These are phyloP conservation scores for Saccharomycopsis capsularis DNA, from an alignment of 805 yeast genomes.

Conservation along the genomic window DNA sequence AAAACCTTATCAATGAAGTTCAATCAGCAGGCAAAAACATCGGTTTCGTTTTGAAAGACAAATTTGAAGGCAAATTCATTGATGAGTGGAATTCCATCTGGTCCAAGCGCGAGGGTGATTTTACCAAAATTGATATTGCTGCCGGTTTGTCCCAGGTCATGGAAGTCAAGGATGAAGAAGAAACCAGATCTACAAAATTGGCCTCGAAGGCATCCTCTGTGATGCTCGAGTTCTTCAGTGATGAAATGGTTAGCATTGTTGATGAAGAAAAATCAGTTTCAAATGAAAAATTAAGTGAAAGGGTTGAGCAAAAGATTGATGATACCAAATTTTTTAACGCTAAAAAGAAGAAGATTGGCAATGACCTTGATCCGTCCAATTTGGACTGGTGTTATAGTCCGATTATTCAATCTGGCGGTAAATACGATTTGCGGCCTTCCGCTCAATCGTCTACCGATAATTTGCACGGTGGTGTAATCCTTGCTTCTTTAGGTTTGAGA, in stretches of 20 bases:
- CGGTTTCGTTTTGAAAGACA: conserved; percentile 71
- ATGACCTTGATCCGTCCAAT: conserved; percentile 66
- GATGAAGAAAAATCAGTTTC: conserved; percentile 80
- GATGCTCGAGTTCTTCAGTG: conserved; percentile 74
- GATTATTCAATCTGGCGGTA: conserved; percentile 80
- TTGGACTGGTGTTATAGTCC: conserved; percentile 95
- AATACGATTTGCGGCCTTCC: conserved; percentile 75
- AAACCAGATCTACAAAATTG: conserved; percentile 52
- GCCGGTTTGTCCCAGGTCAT: conserved; percentile 48
- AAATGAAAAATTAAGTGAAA: conserved; percentile 65
- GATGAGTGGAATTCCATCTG: conserved; percentile 62
- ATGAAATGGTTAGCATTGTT: conserved; percentile 79
- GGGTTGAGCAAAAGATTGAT: conserved; percentile 75
- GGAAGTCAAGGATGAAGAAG: conserved; percentile 76
- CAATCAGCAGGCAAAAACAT: conserved; percentile 41
- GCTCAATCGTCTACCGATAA: conserved; percentile 66
- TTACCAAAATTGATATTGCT: conserved; percentile 43
- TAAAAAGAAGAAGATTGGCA: conserved; percentile 48
- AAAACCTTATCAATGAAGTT: conserved; percentile 43
- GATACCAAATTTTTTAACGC: conserved; percentile 59
- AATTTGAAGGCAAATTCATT: conserved; percentile 76
- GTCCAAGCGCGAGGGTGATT: conserved; percentile 32
- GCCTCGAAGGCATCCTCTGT: conserved; percentile 76
- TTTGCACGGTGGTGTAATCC: conserved; percentile 69
- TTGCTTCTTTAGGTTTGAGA: conserved; percentile 78